Evolutionary conservation across 2,329 filamentous ascomycete species (phyloP).

Genomic region (Stachybotrys chlorohalonatus): DNA sequence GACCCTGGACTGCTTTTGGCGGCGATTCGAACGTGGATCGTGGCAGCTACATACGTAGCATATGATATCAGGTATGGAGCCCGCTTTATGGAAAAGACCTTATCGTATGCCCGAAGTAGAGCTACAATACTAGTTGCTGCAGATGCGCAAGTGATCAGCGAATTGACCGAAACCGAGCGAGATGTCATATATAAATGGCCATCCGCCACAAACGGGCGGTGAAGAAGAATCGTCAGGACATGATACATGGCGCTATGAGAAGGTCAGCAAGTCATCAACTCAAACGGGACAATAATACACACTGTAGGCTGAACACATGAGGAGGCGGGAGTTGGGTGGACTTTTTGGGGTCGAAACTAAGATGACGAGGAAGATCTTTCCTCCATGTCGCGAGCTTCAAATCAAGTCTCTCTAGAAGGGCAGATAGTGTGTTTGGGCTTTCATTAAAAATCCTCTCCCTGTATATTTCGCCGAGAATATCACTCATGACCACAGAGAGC

Average conservation of each 20-base stretch:
- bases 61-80: constrained; percentile 47
- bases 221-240: constrained; percentile 41
- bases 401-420: neutral
- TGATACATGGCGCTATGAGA: constrained; percentile 35
- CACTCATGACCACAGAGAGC: constrained; percentile 37
- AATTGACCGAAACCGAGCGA: constrained; percentile 29
- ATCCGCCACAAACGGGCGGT: constrained; percentile 42
- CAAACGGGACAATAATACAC: constrained; percentile 4
- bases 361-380: neutral
- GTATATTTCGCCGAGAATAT: constrained; percentile 34
- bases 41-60: constrained; percentile 44
- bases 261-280: neutral
- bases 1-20: constrained; percentile 31
- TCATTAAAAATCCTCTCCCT: constrained; percentile 28
- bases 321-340: constrained; percentile 23
- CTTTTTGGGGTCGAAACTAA: neutral
- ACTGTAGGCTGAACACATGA: constrained; percentile 33
- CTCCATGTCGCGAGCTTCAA: neutral
- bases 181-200: constrained; percentile 36
- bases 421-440: constrained; percentile 8
- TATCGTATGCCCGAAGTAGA: constrained; percentile 33
- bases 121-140: constrained; percentile 35
- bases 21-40: constrained; percentile 41
- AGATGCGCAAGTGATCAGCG: constrained; percentile 33
- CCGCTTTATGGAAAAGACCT: constrained; percentile 31